Evolutionary conservation across 306 rosid species (phyloP).

Genomic region (Glycine tomentella): DNA sequence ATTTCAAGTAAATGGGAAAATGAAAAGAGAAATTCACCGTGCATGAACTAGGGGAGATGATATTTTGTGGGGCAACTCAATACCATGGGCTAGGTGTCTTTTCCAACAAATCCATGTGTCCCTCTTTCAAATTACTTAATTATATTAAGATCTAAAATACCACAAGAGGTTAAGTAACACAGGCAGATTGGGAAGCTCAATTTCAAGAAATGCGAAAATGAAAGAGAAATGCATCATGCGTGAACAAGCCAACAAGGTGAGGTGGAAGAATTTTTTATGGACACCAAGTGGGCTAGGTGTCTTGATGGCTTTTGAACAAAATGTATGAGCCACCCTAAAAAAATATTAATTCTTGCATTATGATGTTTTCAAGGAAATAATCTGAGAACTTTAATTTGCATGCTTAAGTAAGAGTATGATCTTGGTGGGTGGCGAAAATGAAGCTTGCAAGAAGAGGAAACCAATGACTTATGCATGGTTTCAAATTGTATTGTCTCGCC

Average conservation of each 20-base stretch:
- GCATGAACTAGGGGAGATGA: constrained; percentile 2
- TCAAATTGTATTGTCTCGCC: background rate
- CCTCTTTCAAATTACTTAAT: background rate
- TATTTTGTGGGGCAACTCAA: background rate
- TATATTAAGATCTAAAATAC: background rate
- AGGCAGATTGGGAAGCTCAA: background rate
- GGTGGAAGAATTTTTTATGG: constrained; percentile 7
- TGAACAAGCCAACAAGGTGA: constrained; percentile 11
- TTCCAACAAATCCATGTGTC: constrained; percentile 18
- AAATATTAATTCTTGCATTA: background rate
- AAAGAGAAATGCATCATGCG: constrained; percentile 20
- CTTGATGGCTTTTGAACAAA: background rate
- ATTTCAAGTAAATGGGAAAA: background rate
- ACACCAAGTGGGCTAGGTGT: background rate
- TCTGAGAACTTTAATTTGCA: background rate
- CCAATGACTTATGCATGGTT: background rate
- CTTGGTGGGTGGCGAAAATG: background rate
- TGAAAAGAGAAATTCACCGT: background rate
- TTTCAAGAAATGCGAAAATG: background rate
- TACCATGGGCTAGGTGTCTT: background rate
- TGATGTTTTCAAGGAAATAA: background rate
- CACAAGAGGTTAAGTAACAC: too few species aligned
- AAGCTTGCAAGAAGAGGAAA: background rate
- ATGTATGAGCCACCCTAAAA: background rate
- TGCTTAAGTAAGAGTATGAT: constrained; percentile 6